Base-by-base conservation (phyloP, 1,139 yeast genomes). In the Magnusiomyces suaveolens region DNA sequence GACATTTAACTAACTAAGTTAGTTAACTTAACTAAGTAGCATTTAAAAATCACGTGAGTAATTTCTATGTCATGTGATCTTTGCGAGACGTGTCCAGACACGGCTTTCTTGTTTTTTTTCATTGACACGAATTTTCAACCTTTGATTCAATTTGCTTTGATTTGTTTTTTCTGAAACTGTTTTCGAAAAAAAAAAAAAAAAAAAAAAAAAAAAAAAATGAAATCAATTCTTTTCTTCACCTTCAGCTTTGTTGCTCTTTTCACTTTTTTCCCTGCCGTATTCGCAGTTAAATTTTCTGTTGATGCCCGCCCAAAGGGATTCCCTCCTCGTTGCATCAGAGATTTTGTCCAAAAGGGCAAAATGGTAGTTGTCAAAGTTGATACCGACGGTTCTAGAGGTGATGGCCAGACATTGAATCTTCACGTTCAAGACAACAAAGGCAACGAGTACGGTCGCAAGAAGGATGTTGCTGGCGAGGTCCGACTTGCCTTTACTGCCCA, bases 401-500 rank as follows among this genome's bases (percentile, higher is more conserved):
- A 92, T 68, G 97, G 97, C 36, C 97, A 90, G 71, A 72, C 74
- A 52, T 76, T 90, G 65, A 79, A 79, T 60, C 72, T 89, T 58
- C 66, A 66, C 60, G 66, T 72, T 59, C 56, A 60, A n/a, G 75
- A 71, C 60, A 62, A 65, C 55, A 64, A 66, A 59, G 72, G 72
- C 54, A 73, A 72, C 57, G 72, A 67, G 52, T 69, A 71, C 59
- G 73, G 72, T 46, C 64, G 68, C 54, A 67, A 67, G 56, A 64
- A 72, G 63, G 71, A 67, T 54, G 69, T 79, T 50, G 82, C 81
- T 23, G 95, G 90, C 43, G 75, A 75, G 14, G 75, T 79, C 53
- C 80, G 81, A 63, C 80, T 87, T 58, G 90, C 94, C 1, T 90
- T 92, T 73, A 87, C 94, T 52, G 83, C 95, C 36, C 87, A 84